phyloP scores from a whole-genome alignment of 768 basidiomycete species.

The Mycena metata region DNA sequence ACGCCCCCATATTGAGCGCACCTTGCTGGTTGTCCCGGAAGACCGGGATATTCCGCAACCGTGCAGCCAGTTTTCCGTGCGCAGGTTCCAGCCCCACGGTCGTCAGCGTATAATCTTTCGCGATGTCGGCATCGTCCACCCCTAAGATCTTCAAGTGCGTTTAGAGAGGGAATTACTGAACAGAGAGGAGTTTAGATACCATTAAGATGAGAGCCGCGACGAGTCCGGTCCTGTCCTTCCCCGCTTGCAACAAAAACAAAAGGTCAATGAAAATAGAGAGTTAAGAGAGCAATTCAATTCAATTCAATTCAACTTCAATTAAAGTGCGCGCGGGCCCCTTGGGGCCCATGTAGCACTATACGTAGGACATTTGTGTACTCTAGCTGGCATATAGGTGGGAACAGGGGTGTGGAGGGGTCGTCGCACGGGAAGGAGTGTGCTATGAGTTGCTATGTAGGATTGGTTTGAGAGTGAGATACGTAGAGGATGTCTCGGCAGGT shows the following conservation, averaged over 20 bases:
- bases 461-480: too few species aligned
- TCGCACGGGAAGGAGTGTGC: too few species aligned
- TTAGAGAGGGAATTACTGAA: not conserved
- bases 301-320: too few species aligned
- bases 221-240: constrained; percentile 60
- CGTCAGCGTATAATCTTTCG: constrained; percentile 56
- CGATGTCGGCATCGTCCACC: constrained; percentile 54
- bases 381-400: too few species aligned
- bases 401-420: too few species aligned
- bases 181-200: constrained; percentile 39
- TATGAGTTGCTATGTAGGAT: too few species aligned
- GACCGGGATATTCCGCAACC: constrained; percentile 46
- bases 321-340: too few species aligned
- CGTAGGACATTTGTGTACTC: too few species aligned
- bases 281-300: too few species aligned
- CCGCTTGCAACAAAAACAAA: constrained; percentile 44
- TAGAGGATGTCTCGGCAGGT: too few species aligned
- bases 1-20: constrained; percentile 50
- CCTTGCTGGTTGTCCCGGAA: constrained; percentile 53
- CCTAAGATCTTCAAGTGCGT: constrained; percentile 51
- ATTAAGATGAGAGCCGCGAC: constrained; percentile 52
- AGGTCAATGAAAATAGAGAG: not conserved
- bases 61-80: constrained; percentile 44
- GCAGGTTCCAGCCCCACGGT: constrained; percentile 53
- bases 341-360: too few species aligned